Evolutionary conservation across 257 asterid species (phyloP).

Genomic region (Przewalskia tangutica): DNA sequence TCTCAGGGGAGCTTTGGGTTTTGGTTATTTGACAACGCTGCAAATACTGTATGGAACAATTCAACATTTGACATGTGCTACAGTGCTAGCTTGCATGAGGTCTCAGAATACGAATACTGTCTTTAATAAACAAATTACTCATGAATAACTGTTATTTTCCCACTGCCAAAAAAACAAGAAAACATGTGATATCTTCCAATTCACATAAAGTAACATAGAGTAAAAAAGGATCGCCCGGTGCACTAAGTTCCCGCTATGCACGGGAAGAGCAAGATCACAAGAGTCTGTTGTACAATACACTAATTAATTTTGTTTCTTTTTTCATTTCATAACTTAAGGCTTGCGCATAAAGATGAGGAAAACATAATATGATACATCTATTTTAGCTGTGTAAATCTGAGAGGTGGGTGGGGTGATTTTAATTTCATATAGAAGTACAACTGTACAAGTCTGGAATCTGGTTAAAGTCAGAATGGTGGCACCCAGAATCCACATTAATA

Average conservation of each 20-base stretch:
- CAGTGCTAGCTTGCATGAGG: neutral
- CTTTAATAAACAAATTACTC: neutral
- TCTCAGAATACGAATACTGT: neutral
- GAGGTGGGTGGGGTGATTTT: neutral
- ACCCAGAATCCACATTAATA: slow-evolving; percentile 2
- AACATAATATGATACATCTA: neutral
- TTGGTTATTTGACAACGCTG: neutral
- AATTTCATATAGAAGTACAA: neutral
- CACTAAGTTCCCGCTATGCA: no score
- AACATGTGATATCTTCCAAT: slow-evolving; percentile 17
- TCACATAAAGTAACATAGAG: slow-evolving; percentile 7
- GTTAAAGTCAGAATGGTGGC: slow-evolving; percentile 5
- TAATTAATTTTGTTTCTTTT: neutral
- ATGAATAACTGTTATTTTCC: neutral
- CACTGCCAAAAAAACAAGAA: neutral
- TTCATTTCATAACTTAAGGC: neutral
- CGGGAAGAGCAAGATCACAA: no score
- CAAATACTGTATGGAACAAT: neutral
- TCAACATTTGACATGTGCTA: neutral
- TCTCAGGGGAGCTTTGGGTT: neutral
- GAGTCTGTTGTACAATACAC: neutral
- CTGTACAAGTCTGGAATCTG: neutral
- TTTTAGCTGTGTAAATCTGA: neutral
- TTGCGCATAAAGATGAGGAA: neutral
- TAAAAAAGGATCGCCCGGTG: neutral